Evolutionary conservation across 2,329 filamentous ascomycete species (phyloP).

Genomic region (Botrytis tulipae): DNA sequence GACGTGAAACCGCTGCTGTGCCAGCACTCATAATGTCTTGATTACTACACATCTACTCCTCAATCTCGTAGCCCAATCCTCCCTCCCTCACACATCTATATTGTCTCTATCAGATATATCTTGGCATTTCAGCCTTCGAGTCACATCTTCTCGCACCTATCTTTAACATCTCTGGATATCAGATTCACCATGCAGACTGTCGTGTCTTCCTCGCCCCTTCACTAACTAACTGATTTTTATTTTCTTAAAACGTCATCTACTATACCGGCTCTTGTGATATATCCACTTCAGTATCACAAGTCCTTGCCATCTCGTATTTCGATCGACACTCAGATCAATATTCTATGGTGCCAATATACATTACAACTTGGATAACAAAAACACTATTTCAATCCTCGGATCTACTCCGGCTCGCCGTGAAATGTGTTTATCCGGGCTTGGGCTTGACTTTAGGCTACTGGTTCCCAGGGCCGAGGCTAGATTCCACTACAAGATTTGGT

Average conservation of each 20-base stretch:
- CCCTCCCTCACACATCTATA: background rate
- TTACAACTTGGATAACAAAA: background rate
- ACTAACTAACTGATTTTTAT: background rate
- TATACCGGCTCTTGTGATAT: background rate
- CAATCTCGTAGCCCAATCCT: background rate
- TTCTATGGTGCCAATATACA: background rate
- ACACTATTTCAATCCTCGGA: background rate
- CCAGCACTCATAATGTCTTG: background rate
- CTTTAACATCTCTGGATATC: background rate
- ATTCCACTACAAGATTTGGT: background rate
- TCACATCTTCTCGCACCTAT: background rate
- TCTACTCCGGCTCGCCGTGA: background rate
- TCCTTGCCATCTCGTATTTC: background rate
- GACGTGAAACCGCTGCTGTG: background rate
- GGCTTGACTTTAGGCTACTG: background rate
- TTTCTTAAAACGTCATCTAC: background rate
- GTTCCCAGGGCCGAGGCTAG: background rate
- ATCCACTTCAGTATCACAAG: background rate
- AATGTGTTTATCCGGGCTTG: background rate
- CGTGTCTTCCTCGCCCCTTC: background rate
- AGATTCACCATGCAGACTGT: background rate
- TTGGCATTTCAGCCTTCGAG: background rate
- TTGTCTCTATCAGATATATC: background rate
- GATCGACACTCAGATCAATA: background rate
- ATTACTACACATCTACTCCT: background rate